Evolutionary conservation across 1,284 basidiomycete species (phyloP), one percentile per base, ranked within the genome.

Genomic region (Caloboletus firmus): DNA sequence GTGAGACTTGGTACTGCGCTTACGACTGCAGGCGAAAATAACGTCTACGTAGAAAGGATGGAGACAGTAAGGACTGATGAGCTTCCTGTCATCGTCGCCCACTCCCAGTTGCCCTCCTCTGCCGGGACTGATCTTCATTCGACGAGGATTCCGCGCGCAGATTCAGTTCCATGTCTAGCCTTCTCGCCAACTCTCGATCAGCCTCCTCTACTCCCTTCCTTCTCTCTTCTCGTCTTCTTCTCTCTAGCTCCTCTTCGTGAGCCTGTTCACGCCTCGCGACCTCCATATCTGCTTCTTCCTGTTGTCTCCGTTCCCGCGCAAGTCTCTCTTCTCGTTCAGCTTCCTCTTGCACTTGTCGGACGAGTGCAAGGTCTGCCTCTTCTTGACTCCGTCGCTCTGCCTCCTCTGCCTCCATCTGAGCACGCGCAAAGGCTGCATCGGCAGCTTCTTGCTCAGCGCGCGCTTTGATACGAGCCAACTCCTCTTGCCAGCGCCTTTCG

Each of bases 191-290:
- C 37, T 71, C 71, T 31, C 59, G 59, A 36, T 69, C 67, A 28
- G 55, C 26, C 5, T 71, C 59, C 32, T 72, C 67, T 11, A 65
- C 47, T n/a, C 7, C 52, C 40, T 36, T 62, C 47, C 52, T 59
- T 28, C 58, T 54, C 51, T 55, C 65, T 56, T 73, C 76, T 58
- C 68, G 67, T 59, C 76, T 73, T 45, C 59, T 64, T 50, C 63
- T 65, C 59, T 67, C 68, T 26, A 68, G 54, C 54, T 71, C 72
- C 54, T 73, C 75, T 58, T 79, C 75, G 54, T 69, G 68, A 39
- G 62, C 62, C 57, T 78, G 76, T 54, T 69, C 67, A 26, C 69
- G 65, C 40, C 51, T 70, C 18, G 67, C 67, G 10, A 69, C 69
- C 39, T 69, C 66, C 55, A 52, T 59, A 30, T 69, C 67, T 10